Evolutionary conservation across 148 eudicot genomes (phyloP).

Genomic region (Cornus controversa): DNA sequence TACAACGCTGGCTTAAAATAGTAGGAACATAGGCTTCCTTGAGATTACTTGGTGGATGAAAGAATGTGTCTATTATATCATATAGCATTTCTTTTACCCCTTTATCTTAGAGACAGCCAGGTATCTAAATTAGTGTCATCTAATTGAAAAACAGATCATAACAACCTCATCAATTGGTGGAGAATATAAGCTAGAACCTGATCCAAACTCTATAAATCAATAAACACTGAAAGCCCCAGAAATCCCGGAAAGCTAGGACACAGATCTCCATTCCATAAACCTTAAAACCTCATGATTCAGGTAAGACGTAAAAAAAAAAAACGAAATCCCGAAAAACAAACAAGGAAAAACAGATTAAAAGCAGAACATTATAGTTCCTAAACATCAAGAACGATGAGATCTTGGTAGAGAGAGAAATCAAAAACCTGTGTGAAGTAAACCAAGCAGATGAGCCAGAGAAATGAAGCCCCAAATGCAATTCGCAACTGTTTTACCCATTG

Average conservation of each 20-base stretch:
- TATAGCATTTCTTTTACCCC: not conserved
- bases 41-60: not conserved
- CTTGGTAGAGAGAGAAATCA: not conserved
- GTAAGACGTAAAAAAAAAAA: too few species aligned
- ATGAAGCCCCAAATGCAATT: conserved; percentile 75
- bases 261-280: not conserved
- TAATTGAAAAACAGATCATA: not conserved
- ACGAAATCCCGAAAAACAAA: not conserved
- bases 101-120: not conserved
- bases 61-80: not conserved
- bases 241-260: not conserved
- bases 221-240: not conserved
- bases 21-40: not conserved
- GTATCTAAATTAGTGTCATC: not conserved
- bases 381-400: conserved; percentile 14
- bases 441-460: conserved; percentile 91
- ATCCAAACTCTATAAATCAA: not conserved
- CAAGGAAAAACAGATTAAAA: not conserved
- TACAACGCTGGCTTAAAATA: too few species aligned
- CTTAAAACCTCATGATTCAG: not conserved
- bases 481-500: conserved; percentile 59
- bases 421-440: conserved; percentile 92
- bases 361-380: not conserved
- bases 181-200: not conserved
- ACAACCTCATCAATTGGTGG: not conserved